A percentile compares a stretch with the other conserved stretches of the same genome.
phyloP scores from a whole-genome alignment of 768 basidiomycete species.

The Russula virescens region DNA sequence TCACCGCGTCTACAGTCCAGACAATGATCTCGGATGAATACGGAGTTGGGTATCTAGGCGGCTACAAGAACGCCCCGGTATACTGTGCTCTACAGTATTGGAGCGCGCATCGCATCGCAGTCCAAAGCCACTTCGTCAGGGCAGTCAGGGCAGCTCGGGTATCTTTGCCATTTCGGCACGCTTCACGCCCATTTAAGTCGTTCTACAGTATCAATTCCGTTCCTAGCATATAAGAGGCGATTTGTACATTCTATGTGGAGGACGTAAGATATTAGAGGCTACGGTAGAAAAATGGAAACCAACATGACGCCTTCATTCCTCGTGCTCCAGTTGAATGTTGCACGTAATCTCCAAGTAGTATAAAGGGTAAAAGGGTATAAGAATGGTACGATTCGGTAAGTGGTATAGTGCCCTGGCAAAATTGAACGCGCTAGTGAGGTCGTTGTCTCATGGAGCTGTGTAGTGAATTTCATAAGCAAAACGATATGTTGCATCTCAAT shows the following conservation, averaged over 20 bases:
- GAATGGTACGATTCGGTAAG: background rate
- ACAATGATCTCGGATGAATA: too few species aligned
- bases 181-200: too few species aligned
- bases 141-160: too few species aligned
- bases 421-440: background rate
- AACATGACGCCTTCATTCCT: background rate
- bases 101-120: too few species aligned
- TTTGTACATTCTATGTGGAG: background rate
- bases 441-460: constrained; percentile 12
- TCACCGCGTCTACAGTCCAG: too few species aligned
- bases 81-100: too few species aligned
- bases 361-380: background rate
- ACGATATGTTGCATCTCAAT: too few species aligned
- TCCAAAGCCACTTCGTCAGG: too few species aligned
- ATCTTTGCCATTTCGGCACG: too few species aligned
- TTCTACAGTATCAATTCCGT: too few species aligned
- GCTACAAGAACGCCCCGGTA: too few species aligned
- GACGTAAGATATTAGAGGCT: background rate
- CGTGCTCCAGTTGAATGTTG: background rate
- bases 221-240: background rate
- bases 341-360: background rate
- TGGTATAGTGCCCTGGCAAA: background rate
- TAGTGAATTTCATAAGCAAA: background rate
- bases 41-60: too few species aligned
- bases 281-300: background rate